These are phyloP conservation scores for Nannizzia gypsea DNA, from an alignment of 2,329 filamentous ascomycete species.

Conservation along the genomic window DNA sequence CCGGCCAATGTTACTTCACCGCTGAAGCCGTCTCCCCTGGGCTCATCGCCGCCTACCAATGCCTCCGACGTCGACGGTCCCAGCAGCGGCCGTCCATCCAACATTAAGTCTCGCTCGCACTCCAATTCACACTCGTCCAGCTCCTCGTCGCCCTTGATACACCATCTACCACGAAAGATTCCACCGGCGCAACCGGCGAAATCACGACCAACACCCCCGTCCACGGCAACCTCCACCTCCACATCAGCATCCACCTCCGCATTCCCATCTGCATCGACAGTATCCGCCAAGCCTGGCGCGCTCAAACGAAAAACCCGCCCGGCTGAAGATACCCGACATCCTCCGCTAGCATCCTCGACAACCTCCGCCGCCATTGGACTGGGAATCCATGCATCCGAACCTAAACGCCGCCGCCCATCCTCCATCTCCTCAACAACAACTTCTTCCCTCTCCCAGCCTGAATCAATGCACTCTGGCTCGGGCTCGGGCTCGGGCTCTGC, in stretches of 20 bases:
- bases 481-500: conserved; percentile 25
- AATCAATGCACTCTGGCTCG: neutral
- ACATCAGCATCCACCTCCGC: conserved; percentile 12
- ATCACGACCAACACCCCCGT: conserved; percentile 16
- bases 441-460: conserved; percentile 2
- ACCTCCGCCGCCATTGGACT: conserved; percentile 15
- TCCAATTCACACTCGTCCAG: conserved; percentile 30
- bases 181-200: neutral
- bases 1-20: conserved; percentile 38
- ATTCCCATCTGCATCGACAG: neutral
- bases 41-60: conserved; percentile 49
- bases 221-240: conserved; percentile 14
- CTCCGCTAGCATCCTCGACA: neutral
- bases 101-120: conserved; percentile 17
- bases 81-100: conserved; percentile 28
- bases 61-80: conserved; percentile 45
- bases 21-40: conserved; percentile 50
- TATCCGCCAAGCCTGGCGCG: conserved; percentile 22
- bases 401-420: conserved; percentile 25
- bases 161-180: conserved; percentile 22
- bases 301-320: conserved; percentile 33
- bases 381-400: conserved; percentile 8
- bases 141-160: conserved; percentile 36
- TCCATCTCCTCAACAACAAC: conserved; percentile 24
- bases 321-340: conserved; percentile 15